Evolutionary conservation across 2,329 filamentous ascomycete species (phyloP), one percentile per base, ranked within the genome.

Genomic region (Cladosporium sp.): DNA sequence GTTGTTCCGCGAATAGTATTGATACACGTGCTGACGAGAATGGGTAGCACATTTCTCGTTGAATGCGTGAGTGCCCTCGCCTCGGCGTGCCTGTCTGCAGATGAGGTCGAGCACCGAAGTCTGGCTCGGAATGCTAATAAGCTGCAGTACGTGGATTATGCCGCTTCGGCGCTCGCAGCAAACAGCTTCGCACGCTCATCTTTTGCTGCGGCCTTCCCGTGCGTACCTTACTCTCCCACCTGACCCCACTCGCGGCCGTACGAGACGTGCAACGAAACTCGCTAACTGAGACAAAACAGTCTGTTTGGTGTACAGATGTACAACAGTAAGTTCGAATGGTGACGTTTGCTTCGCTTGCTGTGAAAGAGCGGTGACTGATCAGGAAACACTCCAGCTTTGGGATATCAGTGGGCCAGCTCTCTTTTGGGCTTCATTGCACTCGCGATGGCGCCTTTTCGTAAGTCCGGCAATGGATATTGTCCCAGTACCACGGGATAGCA

Each of bases 21-120:
- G 24, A 40, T 44, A 40, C 50, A 57, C 32, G 35, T 55, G 57
- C 60, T 64, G 61, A 64, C 49, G 25, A 22, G 1, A 13, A n/a
- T 22, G 37, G 24, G 28, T 63, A 96, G 96, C 73, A 95, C 91
- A 12, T 96, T 95, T 75, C 77, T 95, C 62, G 90, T 93, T 10
- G 83, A 87, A 64, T 74, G 73, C 64, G 75, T 78, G 67, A 70
- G 75, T 74, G 34, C 24, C 24, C n/a, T 28, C 28, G 28, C 24
- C 25, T 17, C 13, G 24, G 51, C 56, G 56, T 48, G 34, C 45
- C 39, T 48, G 34, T 37, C 39, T 53, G 51, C 36, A 45, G 44
- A 25, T 35, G n/a, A 47, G 52, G 37, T 55, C 32, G 52, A 24
- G 25, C 4, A 15, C 3, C 20, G 19, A 55, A 55, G 40, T 36